Percentiles rank a stretch among this genome's conserved stretches.
phyloP scores from a whole-genome alignment of 495 filamentous ascomycete genomes.

The Talaromyces wortmannii region DNA sequence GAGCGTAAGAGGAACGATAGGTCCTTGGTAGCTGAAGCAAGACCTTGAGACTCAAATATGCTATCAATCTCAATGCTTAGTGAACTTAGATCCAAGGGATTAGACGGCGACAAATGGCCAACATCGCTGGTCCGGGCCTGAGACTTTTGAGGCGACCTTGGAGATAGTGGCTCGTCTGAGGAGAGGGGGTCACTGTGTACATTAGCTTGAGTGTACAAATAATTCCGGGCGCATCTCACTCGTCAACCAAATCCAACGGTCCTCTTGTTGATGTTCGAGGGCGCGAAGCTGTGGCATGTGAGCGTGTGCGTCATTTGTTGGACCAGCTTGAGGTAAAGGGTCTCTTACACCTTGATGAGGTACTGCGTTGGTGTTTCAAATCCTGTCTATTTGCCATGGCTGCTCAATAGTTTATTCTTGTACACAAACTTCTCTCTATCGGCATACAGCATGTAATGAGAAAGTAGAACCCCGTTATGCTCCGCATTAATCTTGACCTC shows the following conservation, averaged over 20 bases:
- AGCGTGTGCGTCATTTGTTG: slow-evolving; percentile 1
- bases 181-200: slow-evolving; percentile 14
- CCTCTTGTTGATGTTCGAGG: slow-evolving; percentile 46
- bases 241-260: slow-evolving; percentile 41
- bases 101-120: slow-evolving; percentile 3
- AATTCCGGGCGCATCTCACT: slow-evolving; percentile 20
- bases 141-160: slow-evolving; percentile 8
- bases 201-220: slow-evolving; percentile 12
- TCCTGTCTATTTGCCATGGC: neutral
- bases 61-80: slow-evolving; percentile 6
- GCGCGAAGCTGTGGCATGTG: slow-evolving; percentile 26
- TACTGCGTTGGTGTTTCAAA: slow-evolving; percentile 23
- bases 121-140: slow-evolving; percentile 4
- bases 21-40: slow-evolving; percentile 51
- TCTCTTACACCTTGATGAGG: slow-evolving; percentile 29
- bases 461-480: too few species aligned
- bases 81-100: slow-evolving; percentile 4
- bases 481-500: too few species aligned
- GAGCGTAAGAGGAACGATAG: slow-evolving; percentile 73
- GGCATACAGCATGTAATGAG: neutral
- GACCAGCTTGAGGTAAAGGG: neutral
- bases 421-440: neutral
- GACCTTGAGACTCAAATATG: slow-evolving; percentile 22
- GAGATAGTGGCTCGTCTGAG: slow-evolving; percentile 10
- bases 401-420: neutral